Base-by-base conservation (phyloP, 768 basidiomycete genomes). In the Phanerodontia chrysosporium region DNA sequence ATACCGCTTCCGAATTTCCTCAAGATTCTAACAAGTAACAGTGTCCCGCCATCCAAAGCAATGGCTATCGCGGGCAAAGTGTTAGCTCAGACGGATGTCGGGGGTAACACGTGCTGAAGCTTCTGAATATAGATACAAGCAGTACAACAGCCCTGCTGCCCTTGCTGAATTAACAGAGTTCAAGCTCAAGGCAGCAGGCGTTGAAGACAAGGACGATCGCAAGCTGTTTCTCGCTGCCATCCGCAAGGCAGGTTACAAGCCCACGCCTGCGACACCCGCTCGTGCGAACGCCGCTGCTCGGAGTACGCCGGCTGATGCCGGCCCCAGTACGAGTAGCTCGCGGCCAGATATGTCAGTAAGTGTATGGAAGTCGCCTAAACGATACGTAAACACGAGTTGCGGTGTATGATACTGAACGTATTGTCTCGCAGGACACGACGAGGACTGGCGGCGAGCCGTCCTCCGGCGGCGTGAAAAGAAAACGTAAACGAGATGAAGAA, bases 11-110 rank as follows among this genome's bases (percentile, higher is more conserved):
- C 87, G 3, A 75, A 74, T 22, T 91, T 88, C 66, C 74, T 92
- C 25, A 85, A 90, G 69, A 62, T 87, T 12, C 74, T 92, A 25
- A 84, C 86, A 7, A 74, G 66, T 48, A 80, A 82, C 58, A 76
- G 80, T 66, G 70, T 91, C 0, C 72, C 85, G 1, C 76, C 88
- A 56, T 66, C 78, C 32, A 84, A 86, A 62, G 89, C 90, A 14
- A 91, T 94, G 79, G 72, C 76, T 14, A 71, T 89, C 25, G 81
- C 90, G 36, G 79, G 80, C 58, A 90, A 89, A 79, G 77, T 89
- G 89, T 89, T 59, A 59, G 49, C 27, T 42, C 42, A 29, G 18
- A 57, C 48, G 30, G 46, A 45, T 32, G 21, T 52, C 25, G 27
- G 30, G 39, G 25, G 24, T 12, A 30, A 35, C 12, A 21, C 53